phyloP scores from a whole-genome alignment of 2,329 filamentous ascomycete genomes.

The Boeremia lycopersici region DNA sequence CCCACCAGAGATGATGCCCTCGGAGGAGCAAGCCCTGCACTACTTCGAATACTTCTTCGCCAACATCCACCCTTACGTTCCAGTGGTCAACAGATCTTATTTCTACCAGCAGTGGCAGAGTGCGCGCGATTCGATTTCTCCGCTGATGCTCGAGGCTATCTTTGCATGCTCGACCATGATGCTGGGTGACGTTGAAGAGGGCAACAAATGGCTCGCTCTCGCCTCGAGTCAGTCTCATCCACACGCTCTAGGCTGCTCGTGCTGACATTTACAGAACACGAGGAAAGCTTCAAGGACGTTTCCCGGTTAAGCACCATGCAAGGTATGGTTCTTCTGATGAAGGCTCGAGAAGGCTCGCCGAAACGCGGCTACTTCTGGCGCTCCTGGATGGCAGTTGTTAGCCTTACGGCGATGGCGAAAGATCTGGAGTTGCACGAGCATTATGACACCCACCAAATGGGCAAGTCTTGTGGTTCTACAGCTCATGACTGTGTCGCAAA shows the following conservation, averaged over 20 bases:
- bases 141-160: constrained; percentile 84
- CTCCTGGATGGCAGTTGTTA: constrained; percentile 95
- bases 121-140: constrained; percentile 83
- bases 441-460: constrained; percentile 75
- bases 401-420: constrained; percentile 90
- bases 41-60: constrained; percentile 92
- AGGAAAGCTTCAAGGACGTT: constrained; percentile 91
- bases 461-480: constrained; percentile 70
- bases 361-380: constrained; percentile 96
- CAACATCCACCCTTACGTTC: constrained; percentile 90
- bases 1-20: constrained; percentile 90
- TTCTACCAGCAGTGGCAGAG: constrained; percentile 92
- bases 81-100: constrained; percentile 79
- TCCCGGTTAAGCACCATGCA: constrained; percentile 91
- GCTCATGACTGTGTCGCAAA: constrained; percentile 80
- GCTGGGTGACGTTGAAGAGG: constrained; percentile 81
- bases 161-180: constrained; percentile 88
- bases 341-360: constrained; percentile 88
- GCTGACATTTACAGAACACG: constrained; percentile 68
- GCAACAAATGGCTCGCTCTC: constrained; percentile 90
- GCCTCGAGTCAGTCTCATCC: constrained; percentile 71
- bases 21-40: constrained; percentile 77
- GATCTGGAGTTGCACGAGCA: constrained; percentile 91
- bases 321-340: constrained; percentile 83
- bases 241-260: background rate